Base-by-base conservation (phyloP, 129 eudicot genomes). In the Kitagawia praeruptora region DNA sequence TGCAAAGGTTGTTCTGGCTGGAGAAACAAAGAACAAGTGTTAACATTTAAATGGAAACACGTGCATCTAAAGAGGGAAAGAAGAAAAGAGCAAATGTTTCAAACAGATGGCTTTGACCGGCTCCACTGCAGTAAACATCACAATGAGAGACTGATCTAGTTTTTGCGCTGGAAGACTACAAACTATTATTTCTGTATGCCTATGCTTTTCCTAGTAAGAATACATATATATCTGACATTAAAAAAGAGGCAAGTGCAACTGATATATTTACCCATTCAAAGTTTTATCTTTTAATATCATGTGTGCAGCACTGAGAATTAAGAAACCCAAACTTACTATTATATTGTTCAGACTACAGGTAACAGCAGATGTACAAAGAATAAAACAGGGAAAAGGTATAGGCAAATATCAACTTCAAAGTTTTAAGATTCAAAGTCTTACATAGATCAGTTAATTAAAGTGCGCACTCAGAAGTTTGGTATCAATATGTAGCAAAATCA, bases 1-100 rank as follows among this genome's bases (percentile, higher is more conserved):
- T 93, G 85, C 98, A 93, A 75, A 91, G 87, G 84, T 85, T 84
- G 80, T 53, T 87, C 84, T 91, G 93, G 87, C 93, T 94, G 94
- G 75, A 85, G 85, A 76, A 76, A 67, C 40, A 23, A 28, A 34
- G 41, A 64, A 31, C 48, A 31, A 13, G 73, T 9, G 69, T 67
- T 67, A 67, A 5, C 34, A 12, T 67, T 34, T 31, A 61, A 0
- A 61, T 25, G 34, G 12, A 61, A 61, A 61, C 69, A 61, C 34
- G 8, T 0, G 37, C 41, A 34, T 31, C 4, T 14, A 2, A 21
- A 12, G 23, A 31, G 41, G 73, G 10, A 15, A 67, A 11, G 16
- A 63, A 63, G 11, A 7, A 15, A 12, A 2, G 41, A 14, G 23
- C 8, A 67, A 34, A 67, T 67, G 9, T 27, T 27, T 28, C 2